These are phyloP conservation scores for Geotrichum carabidarum DNA, from an alignment of 1,139 yeast species.

Conservation along the genomic window DNA sequence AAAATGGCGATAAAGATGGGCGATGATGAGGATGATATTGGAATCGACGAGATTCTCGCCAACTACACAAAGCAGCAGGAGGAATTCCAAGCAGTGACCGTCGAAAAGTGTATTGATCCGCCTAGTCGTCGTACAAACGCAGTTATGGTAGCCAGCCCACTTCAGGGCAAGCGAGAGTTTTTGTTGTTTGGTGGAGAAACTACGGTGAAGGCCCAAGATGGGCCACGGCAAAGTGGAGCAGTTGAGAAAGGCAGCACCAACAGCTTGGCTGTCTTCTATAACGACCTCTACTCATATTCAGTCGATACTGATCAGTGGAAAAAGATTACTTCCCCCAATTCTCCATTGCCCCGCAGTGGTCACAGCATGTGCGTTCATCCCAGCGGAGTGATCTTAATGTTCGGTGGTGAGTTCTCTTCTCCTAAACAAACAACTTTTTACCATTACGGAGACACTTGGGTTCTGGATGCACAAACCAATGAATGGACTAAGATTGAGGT, in stretches of 20 bases:
- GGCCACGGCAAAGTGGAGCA: slow-evolving; percentile 13
- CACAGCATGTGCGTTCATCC: slow-evolving; percentile 95
- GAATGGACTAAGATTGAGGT: slow-evolving; percentile 88
- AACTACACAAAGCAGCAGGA: slow-evolving; percentile 70
- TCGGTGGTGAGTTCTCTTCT: slow-evolving; percentile 96
- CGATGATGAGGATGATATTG: slow-evolving; percentile 80
- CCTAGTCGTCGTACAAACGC: slow-evolving; percentile 73
- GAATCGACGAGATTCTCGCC: slow-evolving; percentile 76
- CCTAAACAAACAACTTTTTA: slow-evolving; percentile 95
- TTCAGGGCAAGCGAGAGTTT: slow-evolving; percentile 70
- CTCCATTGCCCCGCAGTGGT: slow-evolving; percentile 90
- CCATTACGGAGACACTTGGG: slow-evolving; percentile 96
- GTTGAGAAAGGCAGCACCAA: slow-evolving; percentile 32
- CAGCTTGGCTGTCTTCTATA: slow-evolving; percentile 64
- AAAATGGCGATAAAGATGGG: slow-evolving; percentile 71
- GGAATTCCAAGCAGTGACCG: slow-evolving; percentile 63
- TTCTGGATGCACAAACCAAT: slow-evolving; percentile 72
- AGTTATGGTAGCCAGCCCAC: slow-evolving; percentile 69
- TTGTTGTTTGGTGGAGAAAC: slow-evolving; percentile 87
- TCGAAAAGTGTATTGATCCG: slow-evolving; percentile 48
- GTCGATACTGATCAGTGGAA: slow-evolving; percentile 83
- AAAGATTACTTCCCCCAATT: slow-evolving; percentile 67
- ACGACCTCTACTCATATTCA: slow-evolving; percentile 70
- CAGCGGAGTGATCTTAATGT: slow-evolving; percentile 74
- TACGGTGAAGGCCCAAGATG: slow-evolving; percentile 31